Evolutionary conservation across 164 flowering plant species (phyloP), one percentile per base, ranked within the genome.

Genomic region (Tetracentron sinense): DNA sequence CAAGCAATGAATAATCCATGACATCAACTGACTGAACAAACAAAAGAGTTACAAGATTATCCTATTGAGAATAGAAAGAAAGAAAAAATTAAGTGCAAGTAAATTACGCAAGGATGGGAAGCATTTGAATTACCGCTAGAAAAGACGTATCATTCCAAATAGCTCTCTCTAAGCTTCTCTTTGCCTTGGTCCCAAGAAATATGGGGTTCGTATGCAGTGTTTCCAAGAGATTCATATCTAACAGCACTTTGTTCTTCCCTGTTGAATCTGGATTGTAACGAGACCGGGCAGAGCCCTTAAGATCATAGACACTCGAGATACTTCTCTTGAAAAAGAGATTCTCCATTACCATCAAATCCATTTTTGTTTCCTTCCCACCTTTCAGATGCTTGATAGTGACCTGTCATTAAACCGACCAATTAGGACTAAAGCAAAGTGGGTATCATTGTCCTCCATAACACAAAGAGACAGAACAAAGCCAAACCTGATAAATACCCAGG

Each of bases 321-420:
- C 38, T 81, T 75, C 88, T 87, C 63, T 58, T 68, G 62, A 67
- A 89, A 67, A 89, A 87, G 38, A 89, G 84, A 63, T 89, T 89
- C 75, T 89, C 96, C 96, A 89, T 89, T 73, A 89, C 91, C 93
- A 89, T 84, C 66, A 87, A 60, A 69, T 87, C 89, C 85, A 87
- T 83, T 77, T 83, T 89, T 27, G 68, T 77, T 70, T 85, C 91
- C 69, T 73, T 85, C 11, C 91, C 86, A 60, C 90, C 85, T 70
- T 78, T 85, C 63, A 78, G 46, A 76, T 82, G 56, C 56, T 53
- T 53, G 7, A 27, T 15, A 14, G 56, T 26, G 7, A 53, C 56
- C 56, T 53, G 30, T 14, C 20, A 53, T 38, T 38, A 38, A 27
- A 15, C 0, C 19, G 1, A 53, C 27, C 30, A 0, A 14, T 27